Percentiles rank a stretch among this genome's conserved stretches.
Conservation (phyloP, 176 grass and related monocot genomes). For the Oryza rufipogon region DNA sequence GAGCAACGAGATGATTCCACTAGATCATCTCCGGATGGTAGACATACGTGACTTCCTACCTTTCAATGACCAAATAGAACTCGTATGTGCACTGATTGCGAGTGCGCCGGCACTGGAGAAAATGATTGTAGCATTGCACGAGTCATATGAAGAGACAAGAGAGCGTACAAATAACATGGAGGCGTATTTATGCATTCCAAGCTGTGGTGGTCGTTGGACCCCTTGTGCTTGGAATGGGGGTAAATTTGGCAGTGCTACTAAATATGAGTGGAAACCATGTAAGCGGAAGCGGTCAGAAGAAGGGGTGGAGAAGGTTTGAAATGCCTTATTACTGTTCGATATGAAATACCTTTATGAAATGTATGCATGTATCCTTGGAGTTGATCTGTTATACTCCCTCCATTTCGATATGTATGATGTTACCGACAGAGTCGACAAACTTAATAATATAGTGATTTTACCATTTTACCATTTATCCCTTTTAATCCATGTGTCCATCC, state of each 20-base stretch:
- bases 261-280: background rate
- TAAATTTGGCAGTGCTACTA: background rate
- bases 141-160: background rate
- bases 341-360: no score
- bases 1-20: background rate
- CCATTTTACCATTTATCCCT: no score
- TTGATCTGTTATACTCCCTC: no score
- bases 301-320: no score
- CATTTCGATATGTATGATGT: no score
- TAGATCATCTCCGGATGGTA: background rate
- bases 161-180: no score
- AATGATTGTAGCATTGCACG: background rate
- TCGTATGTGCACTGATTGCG: background rate
- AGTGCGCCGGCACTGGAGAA: slow-evolving; percentile 6
- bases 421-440: no score
- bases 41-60: background rate
- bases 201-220: background rate
- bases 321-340: no score
- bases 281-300: background rate
- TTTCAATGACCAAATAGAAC: background rate
- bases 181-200: background rate
- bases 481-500: no score
- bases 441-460: no score
- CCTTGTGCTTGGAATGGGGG: background rate
- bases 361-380: no score